Evolutionary conservation across 495 filamentous ascomycete species (phyloP).

Genomic region (Penicillium cataractarum): DNA sequence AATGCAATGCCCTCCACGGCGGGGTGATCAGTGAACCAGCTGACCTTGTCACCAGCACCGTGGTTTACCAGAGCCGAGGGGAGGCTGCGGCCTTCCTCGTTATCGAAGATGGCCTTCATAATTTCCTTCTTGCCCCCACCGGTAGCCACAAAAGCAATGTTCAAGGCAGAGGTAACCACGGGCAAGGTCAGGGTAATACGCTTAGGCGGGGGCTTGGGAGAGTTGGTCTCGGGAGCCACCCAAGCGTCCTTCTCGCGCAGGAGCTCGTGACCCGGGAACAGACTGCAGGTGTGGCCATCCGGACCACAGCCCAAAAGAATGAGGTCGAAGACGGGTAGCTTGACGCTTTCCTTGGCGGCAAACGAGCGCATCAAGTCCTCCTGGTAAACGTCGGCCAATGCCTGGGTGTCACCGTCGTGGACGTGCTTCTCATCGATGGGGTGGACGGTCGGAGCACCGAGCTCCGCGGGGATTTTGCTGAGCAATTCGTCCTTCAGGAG

Average conservation of each 20-base stretch:
- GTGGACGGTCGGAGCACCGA: slow-evolving; percentile 70
- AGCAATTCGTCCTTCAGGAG: slow-evolving; percentile 85
- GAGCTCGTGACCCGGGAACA: slow-evolving; percentile 88
- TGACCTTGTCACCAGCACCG: slow-evolving; percentile 78
- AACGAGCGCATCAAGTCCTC: slow-evolving; percentile 81
- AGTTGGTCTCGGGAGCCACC: slow-evolving; percentile 88
- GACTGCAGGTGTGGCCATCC: slow-evolving; percentile 94
- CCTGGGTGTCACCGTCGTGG: slow-evolving; percentile 82
- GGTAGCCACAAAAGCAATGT: slow-evolving; percentile 89
- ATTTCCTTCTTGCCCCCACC: slow-evolving; percentile 88
- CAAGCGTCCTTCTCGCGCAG: slow-evolving; percentile 88
- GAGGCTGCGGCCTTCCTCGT: slow-evolving; percentile 70
- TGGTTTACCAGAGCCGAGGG: slow-evolving; percentile 88
- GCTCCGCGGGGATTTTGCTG: slow-evolving; percentile 74
- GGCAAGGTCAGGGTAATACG: slow-evolving; percentile 91
- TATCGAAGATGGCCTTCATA: slow-evolving; percentile 86
- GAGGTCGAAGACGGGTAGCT: slow-evolving; percentile 91
- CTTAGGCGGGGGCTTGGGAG: slow-evolving; percentile 88
- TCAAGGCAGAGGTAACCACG: slow-evolving; percentile 80
- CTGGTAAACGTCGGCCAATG: slow-evolving; percentile 93
- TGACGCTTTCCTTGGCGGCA: slow-evolving; percentile 82
- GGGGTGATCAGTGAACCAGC: slow-evolving; percentile 88
- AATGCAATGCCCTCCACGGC: slow-evolving; percentile 85
- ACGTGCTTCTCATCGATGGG: slow-evolving; percentile 74
- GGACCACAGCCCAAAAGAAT: slow-evolving; percentile 91